Base-by-base conservation (phyloP, 106 monocot species). In the Narthecium ossifragum region DNA sequence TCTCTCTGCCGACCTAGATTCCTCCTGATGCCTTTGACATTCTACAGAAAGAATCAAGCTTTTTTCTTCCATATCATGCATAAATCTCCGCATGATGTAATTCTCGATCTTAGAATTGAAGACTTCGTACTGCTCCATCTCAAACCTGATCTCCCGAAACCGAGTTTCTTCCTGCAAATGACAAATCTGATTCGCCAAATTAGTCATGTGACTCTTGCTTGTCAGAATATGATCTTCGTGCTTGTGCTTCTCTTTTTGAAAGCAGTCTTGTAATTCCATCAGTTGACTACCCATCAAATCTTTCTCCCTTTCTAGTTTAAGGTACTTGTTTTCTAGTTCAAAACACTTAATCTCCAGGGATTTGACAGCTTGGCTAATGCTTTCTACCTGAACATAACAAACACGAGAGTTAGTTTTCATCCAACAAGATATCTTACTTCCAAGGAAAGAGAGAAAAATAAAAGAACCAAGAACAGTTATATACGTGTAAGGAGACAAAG, bases 51-150 rank as follows among this genome's bases (percentile, higher is more conserved):
- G 39, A 52, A 50, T 22, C n/a, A 66, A 59, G 62, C 55, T 83
- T 6, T 51, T 69, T 39, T 82, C 75, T 36, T 72, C 66, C 62
- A 76, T 73, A 40, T 87, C 87, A 63, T 46, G 40, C 40, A 83
- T 59, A 60, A 65, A 76, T 33, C 55, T 65, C 33, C 57, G 72
- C 47, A 83, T 73, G 39, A 79, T 57, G 34, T 76, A 83, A 30
- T 47, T 73, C 60, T 88, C 83, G 59, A 61, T 65, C 12, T 62
- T 51, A 43, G 69, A 43, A 39, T 59, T 73, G 26, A 79, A 46
- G 39, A 57, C 31, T 20, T 70, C 68, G 10, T 73, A 31, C 10
- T 83, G 76, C 53, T 83, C 82, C 34, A 58, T 49, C 62, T 79
- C 73, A 28, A 88, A 47, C 23, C 64, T 60, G 9, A 62, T 48